phyloP scores from a whole-genome alignment of 2,329 filamentous ascomycete genomes.

The Trichoderma sp. region DNA sequence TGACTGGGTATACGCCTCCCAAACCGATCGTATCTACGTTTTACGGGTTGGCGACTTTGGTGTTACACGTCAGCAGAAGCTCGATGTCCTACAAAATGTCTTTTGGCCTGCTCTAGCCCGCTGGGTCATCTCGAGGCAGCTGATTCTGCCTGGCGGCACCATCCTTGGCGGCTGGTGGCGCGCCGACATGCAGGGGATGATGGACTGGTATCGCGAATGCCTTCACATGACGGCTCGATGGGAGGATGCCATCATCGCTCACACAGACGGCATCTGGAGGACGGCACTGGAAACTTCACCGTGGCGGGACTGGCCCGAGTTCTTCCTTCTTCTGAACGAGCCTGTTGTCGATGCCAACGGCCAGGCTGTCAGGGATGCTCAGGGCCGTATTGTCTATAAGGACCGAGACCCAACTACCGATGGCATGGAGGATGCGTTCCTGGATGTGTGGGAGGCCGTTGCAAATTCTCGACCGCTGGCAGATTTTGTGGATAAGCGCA shows the following conservation, averaged over 20 bases:
- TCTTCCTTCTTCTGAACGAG: conserved; percentile 26
- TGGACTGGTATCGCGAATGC: conserved; percentile 34
- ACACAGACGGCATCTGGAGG: conserved; percentile 31
- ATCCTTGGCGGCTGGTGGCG: conserved; percentile 30
- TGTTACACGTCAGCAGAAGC: conserved; percentile 26
- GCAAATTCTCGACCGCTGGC: conserved; percentile 28
- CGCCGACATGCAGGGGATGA: conserved; percentile 31
- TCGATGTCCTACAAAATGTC: conserved; percentile 27
- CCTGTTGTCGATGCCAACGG: conserved; percentile 22
- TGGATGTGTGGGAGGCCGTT: conserved; percentile 30
- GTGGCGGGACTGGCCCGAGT: conserved; percentile 33
- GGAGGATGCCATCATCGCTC: conserved; percentile 26
- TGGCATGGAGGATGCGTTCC: conserved; percentile 29
- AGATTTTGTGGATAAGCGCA: conserved; percentile 19
- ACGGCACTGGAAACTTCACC: conserved; percentile 28
- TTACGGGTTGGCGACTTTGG: conserved; percentile 22
- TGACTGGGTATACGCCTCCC: conserved; percentile 27
- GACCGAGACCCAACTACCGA: conserved; percentile 22
- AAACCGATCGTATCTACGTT: conserved; percentile 27
- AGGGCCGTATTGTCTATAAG: conserved; percentile 18
- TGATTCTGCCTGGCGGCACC: conserved; percentile 26
- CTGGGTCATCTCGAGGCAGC: conserved; percentile 28
- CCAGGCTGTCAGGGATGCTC: neutral
- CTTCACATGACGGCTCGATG: conserved; percentile 25
- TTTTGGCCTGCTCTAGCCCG: conserved; percentile 33